Base-by-base conservation (phyloP, 768 basidiomycete species). In the Cubamyces lactineus region DNA sequence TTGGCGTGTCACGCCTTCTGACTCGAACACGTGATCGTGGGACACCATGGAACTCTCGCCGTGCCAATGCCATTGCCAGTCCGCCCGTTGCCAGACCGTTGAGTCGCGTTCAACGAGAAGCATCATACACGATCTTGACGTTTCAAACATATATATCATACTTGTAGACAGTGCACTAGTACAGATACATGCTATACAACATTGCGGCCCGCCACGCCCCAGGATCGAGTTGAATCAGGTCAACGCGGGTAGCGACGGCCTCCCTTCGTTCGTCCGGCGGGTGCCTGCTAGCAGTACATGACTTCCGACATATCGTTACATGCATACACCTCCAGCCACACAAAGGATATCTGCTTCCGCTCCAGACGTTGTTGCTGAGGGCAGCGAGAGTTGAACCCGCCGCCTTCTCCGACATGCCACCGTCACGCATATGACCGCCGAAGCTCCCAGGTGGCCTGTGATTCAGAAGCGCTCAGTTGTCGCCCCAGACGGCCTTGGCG, bases 401-500 rank as follows among this genome's bases (percentile, higher is more conserved):
- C 21, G n/a, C 46, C 47, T n/a, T n/a, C 42, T 34, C 9, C 34
- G 34, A 9, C 34, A 34, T 34, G 34, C 30, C 43, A 46, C 54
- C 30, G 12, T 19, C 26, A 8, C 46, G 23, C 4, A 13, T 7
- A 47, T 19, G 13, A 8, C 17, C 53, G 53, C 19, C 24, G 7
- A 28, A 3, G 6, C 15, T 17, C 12, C 41, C 26, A n/a, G 1
- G 15, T 17, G 17, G 41, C 16, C 42, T 3, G 42, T 19, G 6
- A 16, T 24, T 28, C 21, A 28, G 3, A 30, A 12, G 2, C 42
- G 19, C 23, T 51, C 41, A 60, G 26, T 41, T 57, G 28, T 64
- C 59, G 11, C 56, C 23, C 78, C 78, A 80, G 62, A 80, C 71
- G 46, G 72, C 70, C 39, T 64, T 58, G n/a, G 79, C 78, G 17